phyloP scores from a whole-genome alignment of 2,329 filamentous ascomycete species.

The Aspergillus viridinutans region DNA sequence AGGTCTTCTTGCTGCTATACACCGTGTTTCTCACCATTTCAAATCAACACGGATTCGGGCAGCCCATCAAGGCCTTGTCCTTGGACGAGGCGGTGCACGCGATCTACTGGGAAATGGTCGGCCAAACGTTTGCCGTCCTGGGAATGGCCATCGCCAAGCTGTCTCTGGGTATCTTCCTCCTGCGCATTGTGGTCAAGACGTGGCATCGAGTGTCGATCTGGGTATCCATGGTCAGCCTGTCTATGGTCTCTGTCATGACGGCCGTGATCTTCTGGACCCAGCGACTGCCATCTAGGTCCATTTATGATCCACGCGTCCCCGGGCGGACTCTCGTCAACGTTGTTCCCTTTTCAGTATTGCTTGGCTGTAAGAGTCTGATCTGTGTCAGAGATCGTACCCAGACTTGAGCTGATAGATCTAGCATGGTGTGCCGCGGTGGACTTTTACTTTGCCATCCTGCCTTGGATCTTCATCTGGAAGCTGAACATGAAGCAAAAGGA shows the following conservation, averaged over 20 bases:
- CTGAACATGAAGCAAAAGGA: constrained; percentile 36
- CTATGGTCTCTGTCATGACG: constrained; percentile 20
- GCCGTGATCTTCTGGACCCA: constrained; percentile 15
- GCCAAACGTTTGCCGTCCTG: constrained; percentile 35
- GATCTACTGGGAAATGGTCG: constrained; percentile 19
- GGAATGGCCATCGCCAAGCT: constrained; percentile 40
- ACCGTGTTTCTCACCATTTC: constrained; percentile 31
- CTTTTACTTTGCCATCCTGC: constrained; percentile 35
- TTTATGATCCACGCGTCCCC: constrained; percentile 15
- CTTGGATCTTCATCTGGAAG: constrained; percentile 36
- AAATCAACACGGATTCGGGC: constrained; percentile 33
- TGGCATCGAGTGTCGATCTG: constrained; percentile 39
- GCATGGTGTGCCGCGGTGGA: constrained; percentile 26
- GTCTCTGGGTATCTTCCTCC: constrained; percentile 39
- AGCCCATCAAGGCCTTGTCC: constrained; percentile 16
- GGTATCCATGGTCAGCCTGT: constrained; percentile 17
- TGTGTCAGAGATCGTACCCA: no score
- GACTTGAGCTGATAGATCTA: background rate
- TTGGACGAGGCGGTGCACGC: constrained; percentile 24
- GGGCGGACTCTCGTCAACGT: constrained; percentile 11
- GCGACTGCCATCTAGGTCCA: constrained; percentile 7
- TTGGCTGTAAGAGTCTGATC: constrained; percentile 11
- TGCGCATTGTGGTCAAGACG: constrained; percentile 31
- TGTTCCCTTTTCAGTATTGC: constrained; percentile 10
- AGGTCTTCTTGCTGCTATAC: constrained; percentile 23